Evolutionary conservation across 352 stramenopile genomes (phyloP).

Genomic region (Phytophthora citrophthora): DNA sequence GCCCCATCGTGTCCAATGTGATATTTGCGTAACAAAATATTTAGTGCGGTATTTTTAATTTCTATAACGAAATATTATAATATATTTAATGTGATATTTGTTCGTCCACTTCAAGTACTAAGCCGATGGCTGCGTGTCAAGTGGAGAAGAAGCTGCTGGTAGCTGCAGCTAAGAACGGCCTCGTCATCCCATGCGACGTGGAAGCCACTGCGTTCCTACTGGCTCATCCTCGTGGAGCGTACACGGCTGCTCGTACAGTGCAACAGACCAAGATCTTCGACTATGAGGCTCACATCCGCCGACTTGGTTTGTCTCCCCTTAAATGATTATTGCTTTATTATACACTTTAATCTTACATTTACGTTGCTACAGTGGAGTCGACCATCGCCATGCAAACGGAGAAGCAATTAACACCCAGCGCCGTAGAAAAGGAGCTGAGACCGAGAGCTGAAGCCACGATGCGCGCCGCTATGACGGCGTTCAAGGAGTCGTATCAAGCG

Average conservation of each 20-base stretch:
- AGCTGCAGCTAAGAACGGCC: constrained; percentile 80
- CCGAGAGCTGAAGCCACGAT: constrained; percentile 70
- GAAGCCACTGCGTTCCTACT: constrained; percentile 76
- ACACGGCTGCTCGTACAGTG: constrained; percentile 77
- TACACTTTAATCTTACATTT: constrained; percentile 3
- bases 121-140: constrained; percentile 14
- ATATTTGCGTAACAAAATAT: no score
- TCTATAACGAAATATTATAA: constrained; percentile 1
- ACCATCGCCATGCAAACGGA: constrained; percentile 68
- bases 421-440: constrained; percentile 54
- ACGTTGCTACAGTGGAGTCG: constrained; percentile 61
- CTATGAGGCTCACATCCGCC: constrained; percentile 79
- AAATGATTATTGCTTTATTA: background rate
- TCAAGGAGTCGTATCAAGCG: constrained; percentile 52
- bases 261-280: constrained; percentile 80
- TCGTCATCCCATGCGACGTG: constrained; percentile 60
- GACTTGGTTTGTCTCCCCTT: constrained; percentile 53
- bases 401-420: constrained; percentile 18
- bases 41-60: no score
- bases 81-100: constrained; percentile 1
- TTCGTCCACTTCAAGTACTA: background rate
- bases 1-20: no score
- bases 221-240: constrained; percentile 66
- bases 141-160: constrained; percentile 42
- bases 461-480: constrained; percentile 67